Base-by-base conservation (phyloP, 164 flowering plant genomes). In the Protea cynaroides region DNA sequence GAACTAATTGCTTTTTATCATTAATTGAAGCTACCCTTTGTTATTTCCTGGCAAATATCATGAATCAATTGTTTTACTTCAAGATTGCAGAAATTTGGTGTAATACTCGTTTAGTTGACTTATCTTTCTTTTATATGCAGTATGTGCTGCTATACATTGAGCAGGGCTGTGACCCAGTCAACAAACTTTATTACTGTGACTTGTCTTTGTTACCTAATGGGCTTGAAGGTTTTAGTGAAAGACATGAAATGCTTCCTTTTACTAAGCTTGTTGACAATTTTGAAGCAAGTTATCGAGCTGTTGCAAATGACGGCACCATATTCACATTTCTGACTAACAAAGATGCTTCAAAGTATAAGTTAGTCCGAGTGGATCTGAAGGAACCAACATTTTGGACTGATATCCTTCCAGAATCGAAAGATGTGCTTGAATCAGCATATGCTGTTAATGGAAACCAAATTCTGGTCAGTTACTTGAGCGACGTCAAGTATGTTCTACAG, bases 141-240 rank as follows among this genome's bases (percentile, higher is more conserved):
- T 87, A 85, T 79, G 76, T 84, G 66, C 82, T 95, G 66, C 73
- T 92, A 37, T 36, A 67, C 68, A 92, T 81, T 60, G 25, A 1
- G 0, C 95, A 92, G 78, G 71, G 82, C 65, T 85, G 92, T 72
- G 99, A 88, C 52, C 86, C 90, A 5, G 94, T 86, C 69, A 95
- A 95, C 80, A 95, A 92, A 72, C 58, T 95, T 38, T 92, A 92
- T 78, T 88, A 95, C 78, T 87, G 86, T 74, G 92, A 95, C 70
- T 23, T 95, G 62, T 79, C 95, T 65, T 56, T 76, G 25, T 78
- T 88, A 17, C 81, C 92, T 17, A 38, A 74, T 43, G 98, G 97
- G 36, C 79, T 95, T 78, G 88, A 81, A 71, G 85, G 88, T 62
- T 87, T 72, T 49, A 79, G 69, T 63, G 84, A 58, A 60, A 61